These are phyloP conservation scores for Dacryopinax primogenitus DNA, from an alignment of 768 basidiomycete genomes.

Conservation along the genomic window DNA sequence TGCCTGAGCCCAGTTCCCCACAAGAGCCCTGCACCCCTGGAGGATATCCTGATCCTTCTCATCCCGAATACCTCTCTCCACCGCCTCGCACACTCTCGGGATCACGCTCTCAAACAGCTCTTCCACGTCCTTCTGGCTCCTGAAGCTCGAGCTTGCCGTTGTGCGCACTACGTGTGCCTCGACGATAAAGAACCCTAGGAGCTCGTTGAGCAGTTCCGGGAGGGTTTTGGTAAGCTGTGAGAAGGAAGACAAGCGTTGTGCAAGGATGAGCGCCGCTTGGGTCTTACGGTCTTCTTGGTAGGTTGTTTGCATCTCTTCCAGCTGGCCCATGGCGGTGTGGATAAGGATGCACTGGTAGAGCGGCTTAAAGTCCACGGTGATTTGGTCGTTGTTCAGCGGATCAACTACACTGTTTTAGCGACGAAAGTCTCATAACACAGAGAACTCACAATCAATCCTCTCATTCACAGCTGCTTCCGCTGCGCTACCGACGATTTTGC, in stretches of 20 bases:
- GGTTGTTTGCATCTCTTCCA: slow-evolving; percentile 76
- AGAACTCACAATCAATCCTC: slow-evolving; percentile 74
- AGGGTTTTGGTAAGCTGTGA: slow-evolving; percentile 35
- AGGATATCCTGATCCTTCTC: slow-evolving; percentile 75
- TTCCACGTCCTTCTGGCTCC: slow-evolving; percentile 83
- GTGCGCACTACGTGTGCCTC: slow-evolving; percentile 85
- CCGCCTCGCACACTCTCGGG: slow-evolving; percentile 52
- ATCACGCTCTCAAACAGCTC: slow-evolving; percentile 89
- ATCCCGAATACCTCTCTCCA: slow-evolving; percentile 55
- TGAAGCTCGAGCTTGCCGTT: slow-evolving; percentile 55
- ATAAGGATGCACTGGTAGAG: slow-evolving; percentile 96
- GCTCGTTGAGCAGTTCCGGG: slow-evolving; percentile 72
- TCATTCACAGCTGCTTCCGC: slow-evolving; percentile 88
- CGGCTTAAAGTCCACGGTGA: slow-evolving; percentile 86
- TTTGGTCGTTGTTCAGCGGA: slow-evolving; percentile 78
- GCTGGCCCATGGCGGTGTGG: slow-evolving; percentile 78
- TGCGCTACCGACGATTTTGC: slow-evolving; percentile 74
- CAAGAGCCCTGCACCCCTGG: slow-evolving; percentile 65
- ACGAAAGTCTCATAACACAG: neutral
- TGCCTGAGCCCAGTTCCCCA: slow-evolving; percentile 80
- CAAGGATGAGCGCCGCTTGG: slow-evolving; percentile 92
- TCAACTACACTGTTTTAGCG: slow-evolving; percentile 42
- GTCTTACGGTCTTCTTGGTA: slow-evolving; percentile 99
- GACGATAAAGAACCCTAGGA: slow-evolving; percentile 95
- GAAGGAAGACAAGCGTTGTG: slow-evolving; percentile 24